Evolutionary conservation across 2,329 filamentous ascomycete species (phyloP), one percentile per base, ranked within the genome.

Genomic region (Aureobasidium sp.): DNA sequence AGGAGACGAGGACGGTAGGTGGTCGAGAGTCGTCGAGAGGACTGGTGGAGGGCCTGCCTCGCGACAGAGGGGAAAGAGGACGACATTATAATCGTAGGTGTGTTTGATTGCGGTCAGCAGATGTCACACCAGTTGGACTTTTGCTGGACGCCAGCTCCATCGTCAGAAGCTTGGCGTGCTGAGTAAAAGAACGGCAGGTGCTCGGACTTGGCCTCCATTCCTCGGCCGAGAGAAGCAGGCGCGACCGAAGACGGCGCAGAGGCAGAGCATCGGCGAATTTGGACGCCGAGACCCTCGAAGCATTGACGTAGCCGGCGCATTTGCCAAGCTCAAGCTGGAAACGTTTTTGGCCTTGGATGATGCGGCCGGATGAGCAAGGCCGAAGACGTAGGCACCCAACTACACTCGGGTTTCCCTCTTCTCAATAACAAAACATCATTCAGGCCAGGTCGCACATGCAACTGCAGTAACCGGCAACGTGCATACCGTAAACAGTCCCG

Each of bases 41-140:
- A 84, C 70, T 79, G 77, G 68, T 81, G 78, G 63, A 89, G 85
- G 68, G 87, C 88, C 81, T 91, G 89, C 79, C 89, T 87, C 76
- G 90, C 79, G 70, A 86, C 84, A 71, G 82, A 82, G 64, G 88
- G 86, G 76, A 87, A 82, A 56, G 78, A 69, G 64, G 74, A 70
- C 31, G 78, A 74, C 79, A 81, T 81, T 49, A 29, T 37, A 15
- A 59, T 29, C 25, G 6, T 11, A 41, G 51, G 22, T 41, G 25
- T 29, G 51, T 52, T 25, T 14, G 14, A 22, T 15, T 34, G 4
- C 25, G n/a, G 48, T 59, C 55, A 59, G 55, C 55, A 59, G 42
- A 59, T 59, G 55, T 59, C 55, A 59, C 55, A 48, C 55, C 55
- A 59, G 55, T 22, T 37, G 27, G 42, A 59, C 55, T 59, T 59